These are phyloP conservation scores for Vanrija sp. DNA, from an alignment of 1,284 basidiomycete genomes.

Conservation along the genomic window DNA sequence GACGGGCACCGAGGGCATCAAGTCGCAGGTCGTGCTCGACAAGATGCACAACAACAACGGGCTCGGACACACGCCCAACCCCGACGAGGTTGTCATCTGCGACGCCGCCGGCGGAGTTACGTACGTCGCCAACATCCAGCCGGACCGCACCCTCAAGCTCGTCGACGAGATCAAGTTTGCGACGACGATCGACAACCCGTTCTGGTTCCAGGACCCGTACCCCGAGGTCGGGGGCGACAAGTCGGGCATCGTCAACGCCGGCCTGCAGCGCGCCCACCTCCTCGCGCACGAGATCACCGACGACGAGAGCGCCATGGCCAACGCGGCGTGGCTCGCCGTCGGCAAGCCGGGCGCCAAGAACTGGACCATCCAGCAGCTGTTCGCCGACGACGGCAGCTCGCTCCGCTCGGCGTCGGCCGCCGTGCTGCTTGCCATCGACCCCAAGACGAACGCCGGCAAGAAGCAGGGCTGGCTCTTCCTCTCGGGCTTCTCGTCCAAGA, in stretches of 20 bases:
- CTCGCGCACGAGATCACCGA: slow-evolving; percentile 3
- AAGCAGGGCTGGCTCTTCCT: slow-evolving; percentile 28
- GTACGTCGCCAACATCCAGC: slow-evolving; percentile 5
- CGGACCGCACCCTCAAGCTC: slow-evolving; percentile 2
- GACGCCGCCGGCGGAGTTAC: slow-evolving; percentile 27
- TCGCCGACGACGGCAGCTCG: slow-evolving; percentile 23
- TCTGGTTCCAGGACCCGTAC: slow-evolving; percentile 28
- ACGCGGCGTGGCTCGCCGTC: slow-evolving; percentile 8
- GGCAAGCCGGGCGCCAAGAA: slow-evolving; percentile 2
- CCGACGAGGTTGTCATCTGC: slow-evolving; percentile 18
- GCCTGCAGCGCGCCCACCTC: slow-evolving; percentile 15
- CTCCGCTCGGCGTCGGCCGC: slow-evolving; percentile 20
- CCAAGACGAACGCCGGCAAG: slow-evolving; percentile 15
- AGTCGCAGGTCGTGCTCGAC: slow-evolving; percentile 16
- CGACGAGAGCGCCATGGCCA: background rate
- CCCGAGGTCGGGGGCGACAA: slow-evolving; percentile 13
- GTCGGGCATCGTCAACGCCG: slow-evolving; percentile 25
- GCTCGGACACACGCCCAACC: slow-evolving; percentile 21
- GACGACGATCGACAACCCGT: slow-evolving; percentile 33
- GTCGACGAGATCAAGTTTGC: slow-evolving; percentile 3
- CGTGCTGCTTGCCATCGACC: slow-evolving; percentile 21
- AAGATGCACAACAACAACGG: slow-evolving; percentile 37
- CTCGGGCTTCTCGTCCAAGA: slow-evolving; percentile 21
- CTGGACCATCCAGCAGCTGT: slow-evolving; percentile 7
- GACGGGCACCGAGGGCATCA: slow-evolving; percentile 5